These are phyloP conservation scores for Colletotrichum sidae DNA, from an alignment of 2,329 filamentous ascomycete species.

Conservation along the genomic window DNA sequence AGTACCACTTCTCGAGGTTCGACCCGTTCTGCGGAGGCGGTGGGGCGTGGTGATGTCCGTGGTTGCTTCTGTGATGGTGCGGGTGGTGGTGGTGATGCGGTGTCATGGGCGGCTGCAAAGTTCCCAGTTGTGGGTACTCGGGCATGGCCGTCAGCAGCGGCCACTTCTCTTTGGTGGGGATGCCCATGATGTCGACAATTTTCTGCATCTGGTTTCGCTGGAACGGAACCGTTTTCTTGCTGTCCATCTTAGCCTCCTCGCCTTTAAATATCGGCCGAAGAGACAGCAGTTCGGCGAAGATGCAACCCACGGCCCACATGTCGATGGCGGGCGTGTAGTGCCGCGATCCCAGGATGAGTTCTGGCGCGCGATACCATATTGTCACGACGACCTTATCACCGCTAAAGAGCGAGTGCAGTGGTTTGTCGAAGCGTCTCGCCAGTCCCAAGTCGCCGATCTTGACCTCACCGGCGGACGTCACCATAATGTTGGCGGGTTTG, in stretches of 20 bases:
- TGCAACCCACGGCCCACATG: conserved; percentile 97
- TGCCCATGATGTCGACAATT: conserved; percentile 95
- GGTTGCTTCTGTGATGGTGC: conserved; percentile 54
- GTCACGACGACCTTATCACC: conserved; percentile 99
- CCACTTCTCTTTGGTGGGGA: conserved; percentile 91
- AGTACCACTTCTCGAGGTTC: conserved; percentile 84
- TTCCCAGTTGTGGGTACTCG: conserved; percentile 79
- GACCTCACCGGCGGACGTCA: conserved; percentile 88
- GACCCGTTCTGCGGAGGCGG: conserved; percentile 48
- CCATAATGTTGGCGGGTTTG: conserved; percentile 99
- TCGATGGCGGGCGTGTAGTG: conserved; percentile 98
- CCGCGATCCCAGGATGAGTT: conserved; percentile 89
- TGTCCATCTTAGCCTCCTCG: conserved; percentile 99
- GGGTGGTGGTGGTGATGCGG: conserved; percentile 55
- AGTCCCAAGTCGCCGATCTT: conserved; percentile 96
- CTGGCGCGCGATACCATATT: conserved; percentile 98
- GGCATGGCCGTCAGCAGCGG: conserved; percentile 86
- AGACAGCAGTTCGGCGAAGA: conserved; percentile 93
- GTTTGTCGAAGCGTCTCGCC: conserved; percentile 93
- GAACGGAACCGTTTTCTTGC: conserved; percentile 96
- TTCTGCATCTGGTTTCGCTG: conserved; percentile 99
- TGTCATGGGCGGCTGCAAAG: conserved; percentile 63
- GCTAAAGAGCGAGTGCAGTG: conserved; percentile 88
- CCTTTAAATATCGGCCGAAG: conserved; percentile 97
- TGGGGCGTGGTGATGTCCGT: conserved; percentile 41